phyloP scores from a whole-genome alignment of 129 eudicot species.

The Chrysanthemum seticuspe region DNA sequence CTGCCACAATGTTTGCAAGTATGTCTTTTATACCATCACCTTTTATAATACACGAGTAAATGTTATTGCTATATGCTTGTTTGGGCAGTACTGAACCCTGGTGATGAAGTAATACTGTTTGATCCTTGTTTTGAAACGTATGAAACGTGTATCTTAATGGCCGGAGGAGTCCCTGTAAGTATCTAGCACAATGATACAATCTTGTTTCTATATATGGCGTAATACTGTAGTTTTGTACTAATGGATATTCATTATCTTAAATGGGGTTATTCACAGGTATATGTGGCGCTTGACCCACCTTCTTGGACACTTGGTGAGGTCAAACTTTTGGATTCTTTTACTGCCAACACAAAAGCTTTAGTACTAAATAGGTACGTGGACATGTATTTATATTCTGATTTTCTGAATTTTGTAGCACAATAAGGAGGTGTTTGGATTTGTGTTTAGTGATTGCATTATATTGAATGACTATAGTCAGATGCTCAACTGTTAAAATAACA shows the following conservation, averaged over 20 bases:
- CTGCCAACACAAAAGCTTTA: conserved; percentile 72
- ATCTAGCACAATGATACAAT: conserved; percentile 5
- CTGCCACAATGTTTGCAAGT: conserved; percentile 90
- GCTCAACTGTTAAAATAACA: too few relatives aligned
- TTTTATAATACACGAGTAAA: background rate
- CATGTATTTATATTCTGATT: background rate
- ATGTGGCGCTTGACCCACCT: conserved; percentile 87
- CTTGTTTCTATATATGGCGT: background rate
- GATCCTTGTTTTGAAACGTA: conserved; percentile 91
- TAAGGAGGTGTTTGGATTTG: conserved; percentile 2
- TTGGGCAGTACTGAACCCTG: conserved; percentile 74
- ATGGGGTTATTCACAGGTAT: conserved; percentile 50
- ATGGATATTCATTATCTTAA: background rate
- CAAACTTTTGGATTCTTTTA: conserved; percentile 61
- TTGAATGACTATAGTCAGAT: background rate
- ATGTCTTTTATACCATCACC: conserved; percentile 24
- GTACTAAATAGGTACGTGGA: conserved; percentile 74
- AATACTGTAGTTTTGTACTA: background rate
- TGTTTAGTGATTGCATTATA: background rate
- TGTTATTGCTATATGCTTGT: conserved; percentile 2
- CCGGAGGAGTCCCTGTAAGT: conserved; percentile 98
- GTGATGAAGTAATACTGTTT: conserved; percentile 89
- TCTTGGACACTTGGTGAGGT: conserved; percentile 60
- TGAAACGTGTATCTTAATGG: conserved; percentile 72
- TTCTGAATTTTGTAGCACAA: background rate